These are phyloP conservation scores for Rutstroemia sp. DNA, from an alignment of 2,329 filamentous ascomycete species.

Conservation along the genomic window DNA sequence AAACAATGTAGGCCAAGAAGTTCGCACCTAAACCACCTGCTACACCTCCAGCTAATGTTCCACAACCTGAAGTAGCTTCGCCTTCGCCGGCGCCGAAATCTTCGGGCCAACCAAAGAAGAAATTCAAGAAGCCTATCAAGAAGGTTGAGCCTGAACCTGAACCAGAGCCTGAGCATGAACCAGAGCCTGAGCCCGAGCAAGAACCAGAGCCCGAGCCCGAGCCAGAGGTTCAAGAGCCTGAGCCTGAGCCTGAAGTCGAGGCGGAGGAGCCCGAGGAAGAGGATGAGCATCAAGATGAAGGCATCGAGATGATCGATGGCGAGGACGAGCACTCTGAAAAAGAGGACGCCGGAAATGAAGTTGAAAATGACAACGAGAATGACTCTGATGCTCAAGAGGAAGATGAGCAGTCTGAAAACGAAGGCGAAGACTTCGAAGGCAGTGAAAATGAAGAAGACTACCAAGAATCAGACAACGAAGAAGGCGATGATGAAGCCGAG, in stretches of 20 bases:
- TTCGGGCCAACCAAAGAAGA: neutral
- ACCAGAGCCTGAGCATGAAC: conserved; percentile 18
- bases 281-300: conserved; percentile 7
- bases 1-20: conserved; percentile 10
- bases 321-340: neutral
- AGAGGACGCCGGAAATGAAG: neutral
- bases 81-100: conserved; percentile 3
- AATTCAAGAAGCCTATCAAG: conserved; percentile 36
- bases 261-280: neutral
- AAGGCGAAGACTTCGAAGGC: neutral
- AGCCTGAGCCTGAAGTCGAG: conserved; percentile 19
- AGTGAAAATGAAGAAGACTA: neutral
- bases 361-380: neutral
- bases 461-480: conserved; percentile 3
- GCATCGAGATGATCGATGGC: conserved; percentile 1
- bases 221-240: conserved; percentile 48
- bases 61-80: conserved; percentile 7
- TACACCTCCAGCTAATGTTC: conserved; percentile 8
- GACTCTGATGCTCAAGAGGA: neutral
- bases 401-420: neutral
- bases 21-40: conserved; percentile 8
- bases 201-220: conserved; percentile 36
- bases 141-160: conserved; percentile 31
- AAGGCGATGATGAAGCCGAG: neutral
- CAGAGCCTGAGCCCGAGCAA: conserved; percentile 20